These are phyloP conservation scores for Epithele typhae DNA, from an alignment of 768 basidiomycete species.

Conservation along the genomic window DNA sequence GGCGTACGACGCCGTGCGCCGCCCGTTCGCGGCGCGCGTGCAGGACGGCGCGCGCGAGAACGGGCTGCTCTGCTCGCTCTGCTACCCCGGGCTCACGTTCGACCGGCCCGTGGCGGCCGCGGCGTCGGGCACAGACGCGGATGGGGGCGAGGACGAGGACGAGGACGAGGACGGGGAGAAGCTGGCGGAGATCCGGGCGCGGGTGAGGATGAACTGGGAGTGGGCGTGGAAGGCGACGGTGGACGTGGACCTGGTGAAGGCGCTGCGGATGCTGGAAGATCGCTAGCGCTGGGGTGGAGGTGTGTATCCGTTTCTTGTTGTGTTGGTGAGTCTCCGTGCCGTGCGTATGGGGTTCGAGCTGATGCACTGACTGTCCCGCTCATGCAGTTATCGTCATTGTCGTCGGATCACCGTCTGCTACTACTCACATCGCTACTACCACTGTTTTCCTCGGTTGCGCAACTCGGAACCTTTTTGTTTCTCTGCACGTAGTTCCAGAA, in stretches of 20 bases:
- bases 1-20: slow-evolving; percentile 29
- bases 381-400: too few relatives aligned
- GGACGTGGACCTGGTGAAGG: slow-evolving; percentile 37
- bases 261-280: slow-evolving; percentile 23
- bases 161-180: slow-evolving; percentile 16
- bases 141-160: too few relatives aligned
- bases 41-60: slow-evolving; percentile 23
- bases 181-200: slow-evolving; percentile 36
- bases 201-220: slow-evolving; percentile 50
- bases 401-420: too few relatives aligned
- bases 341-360: too few relatives aligned
- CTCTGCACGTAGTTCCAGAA: too few relatives aligned
- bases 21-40: slow-evolving; percentile 24
- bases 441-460: too few relatives aligned
- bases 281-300: too few relatives aligned
- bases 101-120: slow-evolving; percentile 2
- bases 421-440: too few relatives aligned
- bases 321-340: too few relatives aligned
- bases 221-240: slow-evolving; percentile 57
- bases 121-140: slow-evolving; percentile 21
- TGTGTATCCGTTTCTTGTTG: too few relatives aligned
- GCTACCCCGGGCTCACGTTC: slow-evolving; percentile 19
- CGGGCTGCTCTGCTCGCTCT: slow-evolving; percentile 26
- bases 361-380: too few relatives aligned
- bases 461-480: too few relatives aligned